phyloP scores from a whole-genome alignment of 129 eudicot genomes.

The Sambucus nigra region DNA sequence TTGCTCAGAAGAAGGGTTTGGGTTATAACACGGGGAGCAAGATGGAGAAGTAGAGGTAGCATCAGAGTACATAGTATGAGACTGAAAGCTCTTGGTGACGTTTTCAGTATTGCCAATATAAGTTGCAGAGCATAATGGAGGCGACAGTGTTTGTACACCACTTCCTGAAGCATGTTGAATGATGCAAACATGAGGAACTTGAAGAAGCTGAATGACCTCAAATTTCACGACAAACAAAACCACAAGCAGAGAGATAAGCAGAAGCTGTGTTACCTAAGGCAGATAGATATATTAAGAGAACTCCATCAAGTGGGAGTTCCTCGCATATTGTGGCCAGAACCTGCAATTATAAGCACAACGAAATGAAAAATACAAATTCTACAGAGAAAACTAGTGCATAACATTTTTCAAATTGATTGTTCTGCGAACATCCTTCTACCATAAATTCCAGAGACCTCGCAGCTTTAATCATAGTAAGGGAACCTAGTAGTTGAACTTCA shows the following conservation, averaged over 20 bases:
- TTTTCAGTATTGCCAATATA: slow-evolving; percentile 25
- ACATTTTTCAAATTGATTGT: background rate
- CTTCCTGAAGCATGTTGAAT: slow-evolving; percentile 28
- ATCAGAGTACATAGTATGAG: slow-evolving; percentile 31
- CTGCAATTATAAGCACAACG: slow-evolving; percentile 31
- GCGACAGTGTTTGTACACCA: slow-evolving; percentile 21
- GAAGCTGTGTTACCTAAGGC: slow-evolving; percentile 43
- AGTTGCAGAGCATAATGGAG: slow-evolving; percentile 37
- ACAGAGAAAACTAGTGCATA: background rate
- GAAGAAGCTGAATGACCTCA: background rate
- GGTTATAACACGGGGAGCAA: slow-evolving; percentile 21
- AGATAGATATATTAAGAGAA: slow-evolving; percentile 70
- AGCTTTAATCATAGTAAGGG: background rate
- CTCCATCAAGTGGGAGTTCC: slow-evolving; percentile 88
- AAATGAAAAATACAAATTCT: background rate
- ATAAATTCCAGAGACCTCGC: background rate
- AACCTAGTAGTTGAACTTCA: background rate
- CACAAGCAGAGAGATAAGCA: background rate
- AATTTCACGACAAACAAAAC: background rate
- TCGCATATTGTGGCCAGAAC: slow-evolving; percentile 88
- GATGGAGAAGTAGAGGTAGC: slow-evolving; percentile 22
- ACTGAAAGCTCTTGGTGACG: slow-evolving; percentile 30
- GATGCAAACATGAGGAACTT: slow-evolving; percentile 5
- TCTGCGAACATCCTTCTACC: background rate
- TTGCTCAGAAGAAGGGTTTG: slow-evolving; percentile 22